Conservation (phyloP, 139 green algal genomes). For the Ostreobium quekettii region DNA sequence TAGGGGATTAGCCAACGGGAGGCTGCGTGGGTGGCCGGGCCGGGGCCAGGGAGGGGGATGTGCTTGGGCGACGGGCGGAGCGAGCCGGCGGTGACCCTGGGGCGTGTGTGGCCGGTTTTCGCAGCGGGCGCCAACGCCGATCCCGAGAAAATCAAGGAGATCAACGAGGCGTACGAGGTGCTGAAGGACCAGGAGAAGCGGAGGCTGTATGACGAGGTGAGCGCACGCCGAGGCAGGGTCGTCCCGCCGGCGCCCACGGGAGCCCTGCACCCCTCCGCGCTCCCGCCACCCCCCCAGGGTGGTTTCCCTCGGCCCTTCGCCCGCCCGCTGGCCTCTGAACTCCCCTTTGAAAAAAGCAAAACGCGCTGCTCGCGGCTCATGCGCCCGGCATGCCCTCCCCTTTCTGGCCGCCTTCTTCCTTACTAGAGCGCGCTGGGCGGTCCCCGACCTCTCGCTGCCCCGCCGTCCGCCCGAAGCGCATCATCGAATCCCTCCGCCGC, state of each 20-base stretch:
- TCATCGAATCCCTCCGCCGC: background rate
- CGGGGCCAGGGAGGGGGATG: too few relatives aligned
- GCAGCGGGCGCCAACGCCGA: slow-evolving; percentile 60
- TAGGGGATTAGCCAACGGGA: too few relatives aligned
- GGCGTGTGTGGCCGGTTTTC: too few relatives aligned
- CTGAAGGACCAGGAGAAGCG: slow-evolving; percentile 93
- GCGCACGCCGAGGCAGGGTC: background rate
- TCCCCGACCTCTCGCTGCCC: too few relatives aligned
- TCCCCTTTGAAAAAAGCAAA: background rate
- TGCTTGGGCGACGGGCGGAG: too few relatives aligned
- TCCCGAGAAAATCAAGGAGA: slow-evolving; percentile 95
- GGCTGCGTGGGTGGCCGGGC: too few relatives aligned
- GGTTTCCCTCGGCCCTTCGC: background rate
- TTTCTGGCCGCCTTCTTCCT: too few relatives aligned
- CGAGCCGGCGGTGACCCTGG: too few relatives aligned
- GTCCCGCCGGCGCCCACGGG: background rate
- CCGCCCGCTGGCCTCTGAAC: background rate
- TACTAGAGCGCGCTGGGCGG: too few relatives aligned
- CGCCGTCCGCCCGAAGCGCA: too few relatives aligned
- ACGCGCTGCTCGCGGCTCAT: too few relatives aligned
- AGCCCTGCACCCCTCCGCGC: background rate
- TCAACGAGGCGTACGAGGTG: slow-evolving; percentile 93
- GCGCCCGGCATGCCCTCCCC: too few relatives aligned
- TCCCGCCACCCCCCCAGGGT: background rate
- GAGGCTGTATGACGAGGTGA: slow-evolving; percentile 86